Percentiles rank a stretch among this genome's conserved stretches.
These are phyloP conservation scores for Ophiocytium majus DNA, from an alignment of 352 stramenopile genomes.

Conservation along the genomic window DNA sequence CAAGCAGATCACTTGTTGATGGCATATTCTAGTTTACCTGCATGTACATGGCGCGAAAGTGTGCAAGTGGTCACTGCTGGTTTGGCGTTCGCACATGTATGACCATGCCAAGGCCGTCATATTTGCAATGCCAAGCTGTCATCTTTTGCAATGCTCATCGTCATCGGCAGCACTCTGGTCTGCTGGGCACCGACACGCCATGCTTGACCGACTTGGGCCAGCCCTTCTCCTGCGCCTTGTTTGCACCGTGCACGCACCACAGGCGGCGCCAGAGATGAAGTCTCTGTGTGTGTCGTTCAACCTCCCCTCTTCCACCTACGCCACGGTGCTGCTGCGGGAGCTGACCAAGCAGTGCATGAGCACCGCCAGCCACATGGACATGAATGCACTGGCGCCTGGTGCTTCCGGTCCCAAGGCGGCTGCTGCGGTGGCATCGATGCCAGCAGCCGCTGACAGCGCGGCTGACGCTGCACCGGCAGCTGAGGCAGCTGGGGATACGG, in stretches of 20 bases:
- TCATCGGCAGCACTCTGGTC: too few relatives aligned
- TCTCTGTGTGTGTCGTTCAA: slow-evolving; percentile 69
- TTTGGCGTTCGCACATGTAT: too few relatives aligned
- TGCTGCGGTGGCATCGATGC: neutral
- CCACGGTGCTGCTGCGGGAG: slow-evolving; percentile 90
- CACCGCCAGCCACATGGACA: slow-evolving; percentile 57
- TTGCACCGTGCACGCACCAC: neutral
- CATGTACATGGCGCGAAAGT: too few relatives aligned
- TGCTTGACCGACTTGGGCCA: too few relatives aligned
- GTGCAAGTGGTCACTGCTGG: too few relatives aligned
- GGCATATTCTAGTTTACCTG: too few relatives aligned
- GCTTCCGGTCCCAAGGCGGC: neutral
- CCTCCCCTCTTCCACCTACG: slow-evolving; percentile 82
- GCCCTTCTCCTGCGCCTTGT: too few relatives aligned
- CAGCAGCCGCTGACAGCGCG: neutral
- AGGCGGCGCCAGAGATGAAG: slow-evolving; percentile 30
- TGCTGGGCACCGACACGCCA: too few relatives aligned
- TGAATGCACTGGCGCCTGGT: slow-evolving; percentile 33
- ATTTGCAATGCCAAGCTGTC: too few relatives aligned
- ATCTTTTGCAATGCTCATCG: too few relatives aligned
- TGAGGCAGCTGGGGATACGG: neutral
- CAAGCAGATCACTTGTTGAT: too few relatives aligned
- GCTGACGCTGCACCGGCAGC: neutral
- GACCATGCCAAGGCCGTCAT: too few relatives aligned
- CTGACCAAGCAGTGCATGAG: slow-evolving; percentile 75